A percentile compares a stretch with the other conserved stretches of the same genome.
Conservation (phyloP, 768 basidiomycete species). For the Tulasnella sp. region DNA sequence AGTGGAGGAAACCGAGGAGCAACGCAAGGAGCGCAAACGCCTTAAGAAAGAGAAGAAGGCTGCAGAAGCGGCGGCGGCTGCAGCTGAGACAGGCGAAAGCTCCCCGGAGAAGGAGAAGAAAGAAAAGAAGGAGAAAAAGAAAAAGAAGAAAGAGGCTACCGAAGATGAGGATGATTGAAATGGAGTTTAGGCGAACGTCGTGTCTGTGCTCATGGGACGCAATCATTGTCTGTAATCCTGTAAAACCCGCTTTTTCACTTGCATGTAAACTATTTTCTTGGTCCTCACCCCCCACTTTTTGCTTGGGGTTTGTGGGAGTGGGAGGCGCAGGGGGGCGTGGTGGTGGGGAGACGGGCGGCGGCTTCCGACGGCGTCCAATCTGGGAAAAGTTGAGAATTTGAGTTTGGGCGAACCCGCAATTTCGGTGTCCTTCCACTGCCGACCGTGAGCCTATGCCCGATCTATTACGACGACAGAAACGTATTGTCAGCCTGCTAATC, state of each 20-base stretch:
- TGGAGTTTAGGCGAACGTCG: not conserved
- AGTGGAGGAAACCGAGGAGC: conserved; percentile 55
- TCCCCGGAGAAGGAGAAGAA: conserved; percentile 37
- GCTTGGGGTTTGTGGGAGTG: not conserved
- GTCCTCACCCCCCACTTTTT: not conserved
- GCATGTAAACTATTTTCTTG: conserved; percentile 20
- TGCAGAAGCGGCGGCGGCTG: conserved; percentile 41
- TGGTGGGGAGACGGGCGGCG: not conserved
- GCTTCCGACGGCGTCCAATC: not conserved
- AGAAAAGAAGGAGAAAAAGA: conserved; percentile 36
- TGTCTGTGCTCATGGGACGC: not conserved
- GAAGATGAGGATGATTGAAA: conserved; percentile 25
- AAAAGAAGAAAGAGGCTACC: conserved; percentile 29
- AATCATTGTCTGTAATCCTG: not conserved
- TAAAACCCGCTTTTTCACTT: not conserved
- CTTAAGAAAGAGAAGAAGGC: conserved; percentile 55
- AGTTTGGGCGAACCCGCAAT: conserved; percentile 1
- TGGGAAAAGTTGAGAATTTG: not conserved
- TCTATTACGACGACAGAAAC: not conserved
- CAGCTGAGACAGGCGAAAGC: conserved; percentile 28
- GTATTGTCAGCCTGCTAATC: not conserved
- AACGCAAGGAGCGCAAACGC: conserved; percentile 57
- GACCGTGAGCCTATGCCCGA: conserved; percentile 1
- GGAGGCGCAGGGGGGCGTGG: not conserved
- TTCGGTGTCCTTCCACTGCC: conserved; percentile 16